These are phyloP conservation scores for Camellia granthamiana DNA, from an alignment of 148 eudicot species.

Conservation along the genomic window DNA sequence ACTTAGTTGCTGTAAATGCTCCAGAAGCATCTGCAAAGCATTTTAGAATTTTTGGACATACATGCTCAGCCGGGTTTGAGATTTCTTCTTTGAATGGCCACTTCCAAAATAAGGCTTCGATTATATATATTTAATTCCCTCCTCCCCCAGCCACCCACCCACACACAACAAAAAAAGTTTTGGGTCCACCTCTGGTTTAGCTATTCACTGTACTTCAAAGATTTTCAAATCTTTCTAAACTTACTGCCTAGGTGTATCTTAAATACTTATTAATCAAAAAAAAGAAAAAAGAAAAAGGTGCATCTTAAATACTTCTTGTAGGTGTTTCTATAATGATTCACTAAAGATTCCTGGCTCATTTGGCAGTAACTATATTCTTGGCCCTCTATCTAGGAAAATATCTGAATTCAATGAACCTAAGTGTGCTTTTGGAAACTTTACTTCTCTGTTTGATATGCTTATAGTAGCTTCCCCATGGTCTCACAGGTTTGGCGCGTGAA, in stretches of 20 bases:
- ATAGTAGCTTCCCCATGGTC: constrained; percentile 14
- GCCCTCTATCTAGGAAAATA: not conserved
- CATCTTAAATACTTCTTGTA: not conserved
- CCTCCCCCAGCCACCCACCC: too few species aligned
- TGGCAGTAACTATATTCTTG: not conserved
- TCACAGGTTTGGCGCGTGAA: constrained; percentile 89
- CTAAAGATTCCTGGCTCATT: not conserved
- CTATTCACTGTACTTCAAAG: not conserved
- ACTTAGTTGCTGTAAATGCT: not conserved
- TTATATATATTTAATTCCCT: too few species aligned
- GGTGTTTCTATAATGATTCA: not conserved
- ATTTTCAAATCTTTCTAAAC: not conserved
- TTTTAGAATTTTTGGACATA: not conserved
- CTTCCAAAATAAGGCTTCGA: too few species aligned
- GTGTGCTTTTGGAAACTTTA: not conserved
- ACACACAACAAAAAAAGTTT: too few species aligned
- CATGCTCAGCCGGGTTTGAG: too few species aligned
- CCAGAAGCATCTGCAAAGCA: not conserved
- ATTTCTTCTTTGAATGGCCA: too few species aligned
- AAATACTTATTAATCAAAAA: not conserved
- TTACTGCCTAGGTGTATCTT: not conserved
- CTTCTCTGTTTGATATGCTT: constrained; percentile 9
- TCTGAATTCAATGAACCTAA: not conserved
- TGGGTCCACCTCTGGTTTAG: too few species aligned
- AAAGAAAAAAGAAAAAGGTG: not conserved